A percentile compares a stretch with the other conserved stretches of the same genome.
phyloP scores from a whole-genome alignment of 768 basidiomycete species.

The Hericium rajendrae region DNA sequence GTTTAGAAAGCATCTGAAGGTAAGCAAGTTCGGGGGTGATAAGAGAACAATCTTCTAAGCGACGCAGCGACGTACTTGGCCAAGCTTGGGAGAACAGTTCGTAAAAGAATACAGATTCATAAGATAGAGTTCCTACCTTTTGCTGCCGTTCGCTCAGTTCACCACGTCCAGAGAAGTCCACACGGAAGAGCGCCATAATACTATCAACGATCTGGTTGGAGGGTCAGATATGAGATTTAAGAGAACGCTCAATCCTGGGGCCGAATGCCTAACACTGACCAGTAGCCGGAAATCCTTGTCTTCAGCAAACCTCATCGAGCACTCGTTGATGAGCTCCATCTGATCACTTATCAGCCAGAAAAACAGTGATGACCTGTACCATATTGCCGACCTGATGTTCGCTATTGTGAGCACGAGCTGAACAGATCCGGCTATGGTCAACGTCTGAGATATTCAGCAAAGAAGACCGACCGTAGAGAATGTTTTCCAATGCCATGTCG shows the following conservation, averaged over 20 bases:
- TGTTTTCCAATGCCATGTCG: slow-evolving; percentile 79
- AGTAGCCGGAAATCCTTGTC: slow-evolving; percentile 76
- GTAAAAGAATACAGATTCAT: slow-evolving; percentile 2
- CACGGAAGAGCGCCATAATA: slow-evolving; percentile 94
- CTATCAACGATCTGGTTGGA: slow-evolving; percentile 76
- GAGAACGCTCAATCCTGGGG: neutral
- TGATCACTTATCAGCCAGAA: slow-evolving; percentile 19
- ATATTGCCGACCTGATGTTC: slow-evolving; percentile 67
- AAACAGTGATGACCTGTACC: neutral
- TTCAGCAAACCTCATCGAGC: slow-evolving; percentile 80
- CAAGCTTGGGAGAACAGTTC: slow-evolving; percentile 41
- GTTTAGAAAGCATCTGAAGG: slow-evolving; percentile 75
- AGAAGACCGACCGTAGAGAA: slow-evolving; percentile 63
- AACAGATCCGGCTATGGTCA: slow-evolving; percentile 6
- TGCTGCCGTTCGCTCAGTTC: slow-evolving; percentile 93
- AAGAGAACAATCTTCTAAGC: too few relatives aligned
- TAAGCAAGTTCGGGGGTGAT: too few relatives aligned
- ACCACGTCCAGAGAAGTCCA: slow-evolving; percentile 88
- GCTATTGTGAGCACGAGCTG: slow-evolving; percentile 85
- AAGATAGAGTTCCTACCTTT: slow-evolving; percentile 38
- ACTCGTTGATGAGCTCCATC: slow-evolving; percentile 91
- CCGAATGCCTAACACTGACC: slow-evolving; percentile 24
- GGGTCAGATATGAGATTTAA: neutral
- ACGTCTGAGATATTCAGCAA: slow-evolving; percentile 1
- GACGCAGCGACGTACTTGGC: slow-evolving; percentile 43